phyloP scores from a whole-genome alignment of 78 protist species.

The Tieghemostelium lacteum region DNA sequence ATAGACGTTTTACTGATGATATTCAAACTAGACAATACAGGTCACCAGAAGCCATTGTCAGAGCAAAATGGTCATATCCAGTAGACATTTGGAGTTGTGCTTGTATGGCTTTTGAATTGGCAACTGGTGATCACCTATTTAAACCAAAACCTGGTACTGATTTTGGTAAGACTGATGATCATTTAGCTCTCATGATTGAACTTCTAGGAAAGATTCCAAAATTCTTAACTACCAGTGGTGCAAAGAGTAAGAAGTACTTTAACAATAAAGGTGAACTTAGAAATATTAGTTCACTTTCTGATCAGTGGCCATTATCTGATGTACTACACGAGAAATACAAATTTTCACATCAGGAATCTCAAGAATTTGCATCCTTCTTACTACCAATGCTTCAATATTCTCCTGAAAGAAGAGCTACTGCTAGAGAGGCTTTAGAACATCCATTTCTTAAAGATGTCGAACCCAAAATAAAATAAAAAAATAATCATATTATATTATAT shows the following conservation, averaged over 20 bases:
- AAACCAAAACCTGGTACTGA: constrained; percentile 88
- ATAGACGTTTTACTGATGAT: constrained; percentile 93
- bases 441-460: constrained; percentile 60
- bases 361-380: constrained; percentile 85
- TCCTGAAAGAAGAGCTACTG: constrained; percentile 91
- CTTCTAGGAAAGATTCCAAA: constrained; percentile 91
- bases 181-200: constrained; percentile 57
- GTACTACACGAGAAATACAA: constrained; percentile 90
- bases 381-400: constrained; percentile 88
- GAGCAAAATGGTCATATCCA: constrained; percentile 80
- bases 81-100: constrained; percentile 92
- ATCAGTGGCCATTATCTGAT: constrained; percentile 83
- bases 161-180: constrained; percentile 88
- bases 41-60: constrained; percentile 96
- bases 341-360: constrained; percentile 74
- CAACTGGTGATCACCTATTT: constrained; percentile 97
- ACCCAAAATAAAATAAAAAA: constrained; percentile 25
- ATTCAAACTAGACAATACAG: constrained; percentile 99
- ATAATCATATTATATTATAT: not conserved
- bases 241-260: constrained; percentile 74
- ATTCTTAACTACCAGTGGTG: constrained; percentile 32
- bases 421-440: constrained; percentile 80
- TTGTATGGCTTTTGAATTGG: constrained; percentile 91
- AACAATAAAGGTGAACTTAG: constrained; percentile 87
- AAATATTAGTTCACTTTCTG: constrained; percentile 78